A percentile compares a stretch with the other conserved stretches of the same genome.
Evolutionary conservation across 441 rosid genomes (phyloP).

Genomic region (Pelargonium myrrhifolium): DNA sequence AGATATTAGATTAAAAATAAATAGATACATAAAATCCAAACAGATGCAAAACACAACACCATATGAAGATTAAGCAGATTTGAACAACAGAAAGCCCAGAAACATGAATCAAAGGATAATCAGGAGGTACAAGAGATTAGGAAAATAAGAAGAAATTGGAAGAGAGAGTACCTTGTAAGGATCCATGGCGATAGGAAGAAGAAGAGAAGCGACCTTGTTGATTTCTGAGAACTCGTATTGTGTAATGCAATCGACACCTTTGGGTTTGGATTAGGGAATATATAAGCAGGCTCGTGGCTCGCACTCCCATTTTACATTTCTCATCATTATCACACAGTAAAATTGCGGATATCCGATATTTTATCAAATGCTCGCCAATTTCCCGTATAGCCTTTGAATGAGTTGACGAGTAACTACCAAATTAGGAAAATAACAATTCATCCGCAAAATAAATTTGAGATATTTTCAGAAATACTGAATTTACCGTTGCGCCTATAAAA

Average conservation of each 20-base stretch:
- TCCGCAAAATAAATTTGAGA: no score
- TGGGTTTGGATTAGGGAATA: neutral
- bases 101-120: neutral
- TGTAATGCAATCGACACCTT: neutral
- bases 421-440: no score
- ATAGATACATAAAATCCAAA: no score
- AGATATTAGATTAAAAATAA: no score
- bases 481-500: no score
- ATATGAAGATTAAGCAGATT: neutral
- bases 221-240: neutral
- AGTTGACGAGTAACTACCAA: no score
- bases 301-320: neutral
- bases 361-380: neutral
- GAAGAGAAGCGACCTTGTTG: neutral
- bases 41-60: no score
- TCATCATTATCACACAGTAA: neutral
- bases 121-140: neutral
- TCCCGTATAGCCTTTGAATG: neutral
- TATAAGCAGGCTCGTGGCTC: constrained; percentile 3
- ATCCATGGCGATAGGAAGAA: constrained; percentile 38
- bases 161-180: constrained; percentile 54
- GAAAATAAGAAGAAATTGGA: neutral
- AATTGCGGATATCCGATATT: no score
- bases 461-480: no score
- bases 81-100: neutral